phyloP scores from a whole-genome alignment of 2,329 filamentous ascomycete species.

The Colletotrichum horii region DNA sequence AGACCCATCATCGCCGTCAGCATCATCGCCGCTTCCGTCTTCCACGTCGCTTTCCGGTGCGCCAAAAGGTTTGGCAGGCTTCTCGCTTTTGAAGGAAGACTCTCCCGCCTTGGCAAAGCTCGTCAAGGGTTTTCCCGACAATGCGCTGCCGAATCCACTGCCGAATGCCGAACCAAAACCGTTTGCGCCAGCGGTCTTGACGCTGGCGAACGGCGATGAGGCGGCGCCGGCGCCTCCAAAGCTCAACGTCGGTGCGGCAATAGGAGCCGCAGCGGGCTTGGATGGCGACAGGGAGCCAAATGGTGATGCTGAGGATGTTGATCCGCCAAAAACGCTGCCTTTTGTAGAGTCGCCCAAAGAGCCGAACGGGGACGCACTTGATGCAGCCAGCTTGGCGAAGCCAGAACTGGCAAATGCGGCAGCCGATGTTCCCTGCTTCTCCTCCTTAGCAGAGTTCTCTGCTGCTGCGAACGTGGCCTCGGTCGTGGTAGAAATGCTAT shows the following conservation, averaged over 20 bases:
- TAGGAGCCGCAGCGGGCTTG: slow-evolving; percentile 30
- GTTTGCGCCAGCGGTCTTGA: slow-evolving; percentile 43
- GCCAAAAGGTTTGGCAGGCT: slow-evolving; percentile 76
- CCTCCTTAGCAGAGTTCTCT: neutral
- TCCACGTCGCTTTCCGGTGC: slow-evolving; percentile 72
- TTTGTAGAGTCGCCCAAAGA: slow-evolving; percentile 51
- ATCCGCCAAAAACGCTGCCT: slow-evolving; percentile 52
- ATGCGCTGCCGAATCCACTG: slow-evolving; percentile 47
- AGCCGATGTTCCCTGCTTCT: slow-evolving; percentile 49
- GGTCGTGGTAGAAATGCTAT: slow-evolving; percentile 21
- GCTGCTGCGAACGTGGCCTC: slow-evolving; percentile 28
- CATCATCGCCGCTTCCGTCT: slow-evolving; percentile 48
- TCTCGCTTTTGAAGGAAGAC: slow-evolving; percentile 57
- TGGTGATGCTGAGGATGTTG: slow-evolving; percentile 27
- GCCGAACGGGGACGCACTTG: slow-evolving; percentile 69
- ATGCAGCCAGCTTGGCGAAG: slow-evolving; percentile 69
- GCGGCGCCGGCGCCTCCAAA: slow-evolving; percentile 45
- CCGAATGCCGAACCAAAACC: slow-evolving; percentile 52
- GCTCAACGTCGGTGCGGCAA: slow-evolving; percentile 49
- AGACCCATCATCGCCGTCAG: slow-evolving; percentile 41
- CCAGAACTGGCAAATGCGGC: slow-evolving; percentile 72
- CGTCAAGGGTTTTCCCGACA: slow-evolving; percentile 55
- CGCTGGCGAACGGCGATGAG: slow-evolving; percentile 53
- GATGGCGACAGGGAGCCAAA: slow-evolving; percentile 32
- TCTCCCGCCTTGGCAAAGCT: slow-evolving; percentile 73